Evolutionary conservation across 495 filamentous ascomycete species (phyloP).

Genomic region (Neurospora sp.): DNA sequence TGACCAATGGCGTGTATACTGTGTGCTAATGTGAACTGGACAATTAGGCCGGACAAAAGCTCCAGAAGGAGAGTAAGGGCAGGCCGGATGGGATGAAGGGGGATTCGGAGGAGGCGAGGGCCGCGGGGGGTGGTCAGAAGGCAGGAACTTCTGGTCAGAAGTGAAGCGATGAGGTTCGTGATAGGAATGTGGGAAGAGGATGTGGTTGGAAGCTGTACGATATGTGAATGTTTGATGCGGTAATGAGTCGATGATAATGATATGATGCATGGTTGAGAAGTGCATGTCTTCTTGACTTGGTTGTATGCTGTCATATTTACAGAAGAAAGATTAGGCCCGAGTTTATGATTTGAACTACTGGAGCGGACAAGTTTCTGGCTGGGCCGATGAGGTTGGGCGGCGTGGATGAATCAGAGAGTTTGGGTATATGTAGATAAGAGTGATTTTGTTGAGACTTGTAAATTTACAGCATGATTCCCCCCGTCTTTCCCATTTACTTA

Average conservation of each 20-base stretch:
- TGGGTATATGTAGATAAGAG: background rate
- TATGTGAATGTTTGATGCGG: background rate
- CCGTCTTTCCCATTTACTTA: background rate
- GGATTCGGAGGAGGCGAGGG: background rate
- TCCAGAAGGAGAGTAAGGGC: background rate
- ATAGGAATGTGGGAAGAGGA: too few species aligned
- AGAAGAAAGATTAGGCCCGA: background rate
- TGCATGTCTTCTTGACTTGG: background rate
- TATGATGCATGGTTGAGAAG: background rate
- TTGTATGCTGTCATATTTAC: background rate
- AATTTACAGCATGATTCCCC: background rate
- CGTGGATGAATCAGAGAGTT: background rate
- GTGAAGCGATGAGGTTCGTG: background rate
- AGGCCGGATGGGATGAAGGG: background rate
- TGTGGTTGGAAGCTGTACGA: background rate
- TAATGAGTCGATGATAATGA: background rate
- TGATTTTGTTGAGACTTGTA: background rate
- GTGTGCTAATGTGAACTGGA: background rate
- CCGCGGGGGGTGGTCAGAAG: background rate
- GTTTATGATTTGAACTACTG: background rate
- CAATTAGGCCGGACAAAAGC: background rate
- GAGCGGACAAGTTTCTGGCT: background rate
- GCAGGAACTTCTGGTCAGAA: background rate
- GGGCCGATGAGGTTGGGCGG: background rate
- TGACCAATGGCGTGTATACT: background rate